Percentiles rank a stretch among this genome's conserved stretches.
phyloP scores from a whole-genome alignment of 2,329 filamentous ascomycete species.

The Fonsecaea nubica region DNA sequence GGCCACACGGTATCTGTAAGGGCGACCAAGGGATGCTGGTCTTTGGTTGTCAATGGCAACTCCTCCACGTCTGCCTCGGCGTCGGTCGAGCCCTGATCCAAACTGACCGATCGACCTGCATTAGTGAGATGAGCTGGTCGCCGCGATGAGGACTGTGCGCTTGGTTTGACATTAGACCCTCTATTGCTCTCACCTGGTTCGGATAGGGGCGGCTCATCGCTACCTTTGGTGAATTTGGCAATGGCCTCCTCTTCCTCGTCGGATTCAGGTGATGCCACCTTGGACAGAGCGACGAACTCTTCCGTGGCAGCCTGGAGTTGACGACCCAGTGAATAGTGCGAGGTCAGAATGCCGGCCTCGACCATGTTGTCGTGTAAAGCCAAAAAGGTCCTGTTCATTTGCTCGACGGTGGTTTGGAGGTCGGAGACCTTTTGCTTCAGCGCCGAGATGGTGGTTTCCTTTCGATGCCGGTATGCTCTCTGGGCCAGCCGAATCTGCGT shows the following conservation, averaged over 20 bases:
- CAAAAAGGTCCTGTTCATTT: conserved; percentile 75
- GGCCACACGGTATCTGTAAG: conserved; percentile 22
- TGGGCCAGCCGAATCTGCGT: conserved; percentile 89
- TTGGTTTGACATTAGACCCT: conserved; percentile 1
- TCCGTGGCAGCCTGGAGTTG: conserved; percentile 34
- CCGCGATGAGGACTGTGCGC: conserved; percentile 19
- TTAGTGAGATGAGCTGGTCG: conserved; percentile 5
- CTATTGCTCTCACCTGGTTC: conserved; percentile 21
- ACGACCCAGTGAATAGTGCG: conserved; percentile 28
- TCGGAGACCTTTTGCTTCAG: conserved; percentile 73
- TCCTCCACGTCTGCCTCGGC: conserved; percentile 28
- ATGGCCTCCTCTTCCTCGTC: conserved; percentile 37
- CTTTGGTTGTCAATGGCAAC: conserved; percentile 1
- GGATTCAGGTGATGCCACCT: conserved; percentile 27
- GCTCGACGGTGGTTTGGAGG: conserved; percentile 72
- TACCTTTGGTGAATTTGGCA: conserved; percentile 22
- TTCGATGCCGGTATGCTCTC: conserved; percentile 80
- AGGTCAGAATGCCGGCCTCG: conserved; percentile 35
- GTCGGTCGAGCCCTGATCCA: conserved; percentile 23
- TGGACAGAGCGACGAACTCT: conserved; percentile 32
- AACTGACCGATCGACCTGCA: conserved; percentile 17
- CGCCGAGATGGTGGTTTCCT: conserved; percentile 78
- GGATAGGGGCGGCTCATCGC: conserved; percentile 6
- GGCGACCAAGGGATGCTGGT: conserved; percentile 19
- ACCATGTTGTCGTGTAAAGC: conserved; percentile 69